Evolutionary conservation across 2,329 filamentous ascomycete species (phyloP).

Genomic region (Trichoderma pleuroti): DNA sequence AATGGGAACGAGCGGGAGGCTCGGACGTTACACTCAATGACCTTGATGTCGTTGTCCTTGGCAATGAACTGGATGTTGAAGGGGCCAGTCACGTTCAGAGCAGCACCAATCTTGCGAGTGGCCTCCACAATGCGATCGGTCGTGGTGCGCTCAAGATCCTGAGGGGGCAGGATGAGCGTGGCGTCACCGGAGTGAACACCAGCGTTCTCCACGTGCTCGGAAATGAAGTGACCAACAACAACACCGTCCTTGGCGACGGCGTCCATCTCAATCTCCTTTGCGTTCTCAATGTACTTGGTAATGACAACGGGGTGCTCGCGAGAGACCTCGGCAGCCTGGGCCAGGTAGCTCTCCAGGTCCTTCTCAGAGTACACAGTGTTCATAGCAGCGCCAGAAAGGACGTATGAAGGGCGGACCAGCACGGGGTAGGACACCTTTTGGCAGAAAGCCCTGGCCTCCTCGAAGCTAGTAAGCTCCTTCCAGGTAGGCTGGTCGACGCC

Average conservation of each 20-base stretch:
- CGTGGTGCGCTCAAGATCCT: slow-evolving; percentile 86
- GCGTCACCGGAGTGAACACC: slow-evolving; percentile 98
- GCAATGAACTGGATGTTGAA: slow-evolving; percentile 99
- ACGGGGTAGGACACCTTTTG: slow-evolving; percentile 88
- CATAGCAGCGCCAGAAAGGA: slow-evolving; percentile 96
- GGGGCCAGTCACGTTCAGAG: slow-evolving; percentile 91
- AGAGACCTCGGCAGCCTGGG: slow-evolving; percentile 89
- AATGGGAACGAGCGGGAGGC: slow-evolving; percentile 97
- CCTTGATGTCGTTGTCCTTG: slow-evolving; percentile 99
- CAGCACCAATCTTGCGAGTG: slow-evolving; percentile 89
- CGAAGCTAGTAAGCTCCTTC: slow-evolving; percentile 95
- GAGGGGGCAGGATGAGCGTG: slow-evolving; percentile 88
- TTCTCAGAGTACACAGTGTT: slow-evolving; percentile 98
- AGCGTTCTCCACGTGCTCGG: slow-evolving; percentile 97
- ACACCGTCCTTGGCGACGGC: slow-evolving; percentile 87
- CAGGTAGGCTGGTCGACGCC: slow-evolving; percentile 94
- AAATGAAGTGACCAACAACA: slow-evolving; percentile 94
- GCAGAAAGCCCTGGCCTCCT: slow-evolving; percentile 85
- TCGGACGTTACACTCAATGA: slow-evolving; percentile 97
- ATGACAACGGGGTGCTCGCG: slow-evolving; percentile 96
- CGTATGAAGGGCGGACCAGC: slow-evolving; percentile 91
- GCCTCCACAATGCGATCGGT: slow-evolving; percentile 90
- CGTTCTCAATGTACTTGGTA: slow-evolving; percentile 98
- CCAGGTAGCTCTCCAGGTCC: slow-evolving; percentile 82
- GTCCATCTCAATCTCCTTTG: slow-evolving; percentile 99